Evolutionary conservation across 75 land plant genomes (phyloP).

Genomic region (Chamaecyparis obtusa): DNA sequence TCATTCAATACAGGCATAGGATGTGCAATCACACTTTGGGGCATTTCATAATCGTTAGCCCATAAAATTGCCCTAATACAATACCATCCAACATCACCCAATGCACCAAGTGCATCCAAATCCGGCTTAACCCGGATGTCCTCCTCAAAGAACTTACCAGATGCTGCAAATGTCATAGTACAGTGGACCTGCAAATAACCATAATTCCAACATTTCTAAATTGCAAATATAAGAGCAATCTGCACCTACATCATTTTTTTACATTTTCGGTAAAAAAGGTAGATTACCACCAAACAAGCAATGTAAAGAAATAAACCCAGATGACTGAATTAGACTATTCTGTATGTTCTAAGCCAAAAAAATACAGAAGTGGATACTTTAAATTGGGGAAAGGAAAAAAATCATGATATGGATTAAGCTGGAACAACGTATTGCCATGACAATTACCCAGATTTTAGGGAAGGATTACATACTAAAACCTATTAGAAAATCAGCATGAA

Average conservation of each 20-base stretch:
- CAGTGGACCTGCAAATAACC: slow-evolving; percentile 8
- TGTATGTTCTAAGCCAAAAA: neutral
- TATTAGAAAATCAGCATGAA: neutral
- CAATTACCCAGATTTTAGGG: too few relatives aligned
- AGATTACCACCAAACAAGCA: neutral
- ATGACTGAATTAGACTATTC: neutral
- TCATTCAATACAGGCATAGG: slow-evolving; percentile 21
- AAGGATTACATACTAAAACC: neutral
- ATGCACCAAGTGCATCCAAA: slow-evolving; percentile 30
- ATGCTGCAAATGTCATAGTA: neutral
- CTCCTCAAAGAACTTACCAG: neutral
- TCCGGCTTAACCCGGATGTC: slow-evolving; percentile 46
- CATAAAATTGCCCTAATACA: slow-evolving; percentile 30
- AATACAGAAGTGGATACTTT: neutral
- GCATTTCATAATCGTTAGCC: slow-evolving; percentile 30
- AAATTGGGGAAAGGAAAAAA: too few relatives aligned
- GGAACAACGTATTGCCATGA: too few relatives aligned
- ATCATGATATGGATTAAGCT: too few relatives aligned
- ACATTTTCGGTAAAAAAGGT: neutral
- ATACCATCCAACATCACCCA: slow-evolving; percentile 49
- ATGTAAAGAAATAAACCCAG: neutral
- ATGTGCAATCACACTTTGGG: slow-evolving; percentile 24
- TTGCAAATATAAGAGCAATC: neutral
- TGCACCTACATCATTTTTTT: neutral
- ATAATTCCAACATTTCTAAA: neutral